These are phyloP conservation scores for Avena sativa DNA, from an alignment of 176 grass and related monocot species.

Conservation along the genomic window DNA sequence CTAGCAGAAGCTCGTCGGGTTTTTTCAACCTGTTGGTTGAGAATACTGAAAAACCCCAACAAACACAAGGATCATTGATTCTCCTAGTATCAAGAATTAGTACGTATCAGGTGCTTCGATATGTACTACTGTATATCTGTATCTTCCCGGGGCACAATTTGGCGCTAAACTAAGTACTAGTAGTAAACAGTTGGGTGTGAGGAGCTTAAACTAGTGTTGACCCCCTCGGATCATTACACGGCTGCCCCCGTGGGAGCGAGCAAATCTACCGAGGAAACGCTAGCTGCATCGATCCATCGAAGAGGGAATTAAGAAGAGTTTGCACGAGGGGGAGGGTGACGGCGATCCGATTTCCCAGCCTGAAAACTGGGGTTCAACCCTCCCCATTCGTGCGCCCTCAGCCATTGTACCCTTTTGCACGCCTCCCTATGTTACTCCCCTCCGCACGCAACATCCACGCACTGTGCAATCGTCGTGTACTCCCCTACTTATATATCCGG, in stretches of 20 bases:
- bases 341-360: constrained; percentile 89
- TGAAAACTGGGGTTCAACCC: constrained; percentile 94
- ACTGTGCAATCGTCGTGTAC: neutral
- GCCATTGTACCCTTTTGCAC: constrained; percentile 65
- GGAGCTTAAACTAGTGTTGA: constrained; percentile 49
- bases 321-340: constrained; percentile 45
- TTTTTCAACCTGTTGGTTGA: constrained; percentile 46
- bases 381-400: constrained; percentile 81
- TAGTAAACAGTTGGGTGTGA: neutral
- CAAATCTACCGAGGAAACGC: constrained; percentile 39
- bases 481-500: constrained; percentile 14
- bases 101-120: neutral
- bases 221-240: constrained; percentile 59
- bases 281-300: neutral
- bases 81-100: neutral
- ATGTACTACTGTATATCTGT: neutral
- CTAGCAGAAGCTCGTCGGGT: neutral
- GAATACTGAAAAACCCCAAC: constrained; percentile 25
- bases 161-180: neutral
- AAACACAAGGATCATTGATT: neutral
- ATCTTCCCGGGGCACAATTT: neutral
- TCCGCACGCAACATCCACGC: constrained; percentile 35
- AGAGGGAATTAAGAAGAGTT: constrained; percentile 32
- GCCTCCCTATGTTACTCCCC: constrained; percentile 57
- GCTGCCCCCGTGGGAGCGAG: constrained; percentile 37